phyloP scores from a whole-genome alignment of 129 eudicot species.

The Smallanthus sonchifolius region DNA sequence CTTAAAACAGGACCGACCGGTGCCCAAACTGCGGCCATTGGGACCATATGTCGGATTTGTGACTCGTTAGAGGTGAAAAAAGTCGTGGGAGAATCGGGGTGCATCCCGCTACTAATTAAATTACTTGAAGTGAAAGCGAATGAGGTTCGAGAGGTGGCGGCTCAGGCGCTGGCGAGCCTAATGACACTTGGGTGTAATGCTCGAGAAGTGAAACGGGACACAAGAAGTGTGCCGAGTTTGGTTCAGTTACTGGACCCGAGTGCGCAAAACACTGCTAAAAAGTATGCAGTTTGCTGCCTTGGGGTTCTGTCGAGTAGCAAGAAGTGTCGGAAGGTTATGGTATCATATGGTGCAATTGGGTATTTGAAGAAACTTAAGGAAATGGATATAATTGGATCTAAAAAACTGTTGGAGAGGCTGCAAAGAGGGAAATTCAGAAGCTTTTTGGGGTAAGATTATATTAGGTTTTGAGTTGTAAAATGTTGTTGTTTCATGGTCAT shows the following conservation, averaged over 20 bases:
- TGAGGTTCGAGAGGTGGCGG: conserved; percentile 68
- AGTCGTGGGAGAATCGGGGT: conserved; percentile 72
- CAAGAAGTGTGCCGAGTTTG: conserved; percentile 69
- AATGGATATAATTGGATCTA: conserved; percentile 80
- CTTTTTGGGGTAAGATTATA: conserved; percentile 55
- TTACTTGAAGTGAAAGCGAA: conserved; percentile 69
- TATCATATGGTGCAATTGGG: conserved; percentile 89
- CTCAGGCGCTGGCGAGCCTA: conserved; percentile 66
- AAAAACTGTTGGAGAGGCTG: conserved; percentile 66
- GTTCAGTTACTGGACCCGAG: conserved; percentile 86
- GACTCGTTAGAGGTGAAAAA: conserved; percentile 51
- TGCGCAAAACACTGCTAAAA: conserved; percentile 77
- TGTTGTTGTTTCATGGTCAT: conserved; percentile 34
- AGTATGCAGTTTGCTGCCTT: conserved; percentile 74
- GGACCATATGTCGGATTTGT: conserved; percentile 55
- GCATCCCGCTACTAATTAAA: conserved; percentile 55
- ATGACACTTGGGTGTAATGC: conserved; percentile 50
- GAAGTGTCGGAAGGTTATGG: conserved; percentile 82
- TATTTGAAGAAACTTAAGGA: conserved; percentile 77
- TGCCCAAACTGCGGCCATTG: conserved; percentile 61
- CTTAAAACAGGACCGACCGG: conserved; percentile 51
- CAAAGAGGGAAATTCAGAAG: conserved; percentile 74
- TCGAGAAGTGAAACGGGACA: conserved; percentile 62
- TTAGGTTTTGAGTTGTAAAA: conserved; percentile 10
- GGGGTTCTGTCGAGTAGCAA: conserved; percentile 53